A percentile compares a stretch with the other conserved stretches of the same genome.
These are phyloP conservation scores for Camellia oleifera DNA, from an alignment of 179 eudicot genomes.

Conservation along the genomic window DNA sequence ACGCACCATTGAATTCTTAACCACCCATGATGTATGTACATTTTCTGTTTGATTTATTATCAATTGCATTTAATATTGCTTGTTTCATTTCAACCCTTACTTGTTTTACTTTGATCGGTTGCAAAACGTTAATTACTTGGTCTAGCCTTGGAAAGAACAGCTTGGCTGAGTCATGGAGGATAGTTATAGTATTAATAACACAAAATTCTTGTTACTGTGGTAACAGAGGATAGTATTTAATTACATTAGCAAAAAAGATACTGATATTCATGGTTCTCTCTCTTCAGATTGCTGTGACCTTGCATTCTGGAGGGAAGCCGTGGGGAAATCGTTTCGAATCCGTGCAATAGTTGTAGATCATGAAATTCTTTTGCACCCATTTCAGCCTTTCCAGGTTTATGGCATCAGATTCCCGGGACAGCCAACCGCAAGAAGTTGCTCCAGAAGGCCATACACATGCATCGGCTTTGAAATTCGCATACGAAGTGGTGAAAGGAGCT, in stretches of 20 bases:
- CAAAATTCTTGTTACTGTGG: no score
- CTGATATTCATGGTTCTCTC: neutral
- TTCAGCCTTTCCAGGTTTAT: constrained; percentile 12
- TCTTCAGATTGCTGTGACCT: neutral
- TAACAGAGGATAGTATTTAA: no score
- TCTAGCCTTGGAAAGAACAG: no score
- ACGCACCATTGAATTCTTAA: no score
- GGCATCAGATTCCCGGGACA: neutral
- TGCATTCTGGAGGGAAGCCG: constrained; percentile 26
- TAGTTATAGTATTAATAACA: no score
- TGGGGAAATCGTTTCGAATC: constrained; percentile 25
- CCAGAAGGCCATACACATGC: constrained; percentile 19
- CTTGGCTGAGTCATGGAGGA: no score
- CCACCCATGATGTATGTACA: no score
- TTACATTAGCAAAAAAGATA: neutral
- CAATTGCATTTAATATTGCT: no score
- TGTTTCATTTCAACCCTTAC: no score
- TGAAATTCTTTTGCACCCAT: constrained; percentile 12
- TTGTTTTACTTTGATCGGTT: no score
- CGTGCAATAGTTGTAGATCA: constrained; percentile 24
- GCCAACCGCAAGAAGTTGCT: constrained; percentile 17
- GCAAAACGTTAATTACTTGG: no score
- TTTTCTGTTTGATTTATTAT: no score
- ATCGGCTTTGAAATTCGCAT: constrained; percentile 20
- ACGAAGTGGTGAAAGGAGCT: constrained; percentile 23